A percentile compares a stretch with the other conserved stretches of the same genome.
These are phyloP conservation scores for Penicillium sclerotigenum DNA, from an alignment of 2,329 filamentous ascomycete species.

Conservation along the genomic window DNA sequence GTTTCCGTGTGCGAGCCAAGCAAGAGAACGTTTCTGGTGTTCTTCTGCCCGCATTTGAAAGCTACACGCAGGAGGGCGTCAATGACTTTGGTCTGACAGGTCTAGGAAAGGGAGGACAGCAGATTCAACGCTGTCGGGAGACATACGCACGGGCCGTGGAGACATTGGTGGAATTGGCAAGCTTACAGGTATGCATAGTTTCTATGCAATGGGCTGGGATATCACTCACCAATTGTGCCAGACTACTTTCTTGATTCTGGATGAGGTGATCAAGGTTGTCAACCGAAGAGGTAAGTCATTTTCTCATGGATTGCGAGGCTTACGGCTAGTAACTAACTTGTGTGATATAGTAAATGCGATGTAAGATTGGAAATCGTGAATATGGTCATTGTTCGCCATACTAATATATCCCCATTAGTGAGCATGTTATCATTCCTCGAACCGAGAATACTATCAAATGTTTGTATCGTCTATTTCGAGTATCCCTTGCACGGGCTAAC, in stretches of 20 bases:
- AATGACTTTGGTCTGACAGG: conserved; percentile 97
- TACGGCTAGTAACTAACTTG: conserved; percentile 21
- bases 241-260: conserved; percentile 95
- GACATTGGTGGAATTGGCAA: conserved; percentile 90
- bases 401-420: conserved; percentile 31
- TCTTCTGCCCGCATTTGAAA: conserved; percentile 88
- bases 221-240: conserved; percentile 32
- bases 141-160: conserved; percentile 95
- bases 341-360: conserved; percentile 76
- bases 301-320: neutral
- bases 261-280: conserved; percentile 99
- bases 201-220: neutral
- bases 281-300: conserved; percentile 74
- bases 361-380: conserved; percentile 47
- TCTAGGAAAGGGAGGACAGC: conserved; percentile 92
- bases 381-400: neutral
- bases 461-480: conserved; percentile 31
- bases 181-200: conserved; percentile 63
- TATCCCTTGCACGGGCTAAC: neutral
- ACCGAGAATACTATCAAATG: conserved; percentile 99
- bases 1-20: conserved; percentile 89
- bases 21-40: conserved; percentile 99
- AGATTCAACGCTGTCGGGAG: conserved; percentile 91
- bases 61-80: conserved; percentile 80
- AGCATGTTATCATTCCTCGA: conserved; percentile 81